Evolutionary conservation across 495 filamentous ascomycete genomes (phyloP).

Genomic region (Trichoderma reesei): DNA sequence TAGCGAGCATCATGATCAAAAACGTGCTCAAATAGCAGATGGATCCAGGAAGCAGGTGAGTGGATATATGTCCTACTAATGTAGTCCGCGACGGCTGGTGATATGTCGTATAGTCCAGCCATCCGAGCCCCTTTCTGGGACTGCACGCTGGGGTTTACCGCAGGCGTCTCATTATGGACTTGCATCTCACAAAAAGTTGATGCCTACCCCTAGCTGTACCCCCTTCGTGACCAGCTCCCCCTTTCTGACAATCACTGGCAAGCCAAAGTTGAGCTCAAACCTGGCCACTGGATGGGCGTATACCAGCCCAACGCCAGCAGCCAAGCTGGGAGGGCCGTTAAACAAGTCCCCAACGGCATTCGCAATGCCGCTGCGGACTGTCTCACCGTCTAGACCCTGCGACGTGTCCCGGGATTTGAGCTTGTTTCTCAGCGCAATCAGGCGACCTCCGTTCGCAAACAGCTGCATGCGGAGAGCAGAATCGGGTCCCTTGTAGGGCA

Average conservation of each 20-base stretch:
- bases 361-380: constrained; percentile 41
- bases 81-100: not conserved
- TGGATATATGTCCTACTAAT: not conserved
- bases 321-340: constrained; percentile 71
- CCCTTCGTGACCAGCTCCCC: constrained; percentile 87
- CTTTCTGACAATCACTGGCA: constrained; percentile 70
- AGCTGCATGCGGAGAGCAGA: constrained; percentile 80
- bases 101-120: no score
- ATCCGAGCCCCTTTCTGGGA: no score
- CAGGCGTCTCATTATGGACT: no score
- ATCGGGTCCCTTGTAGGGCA: constrained; percentile 67
- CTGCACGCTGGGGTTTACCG: no score
- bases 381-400: constrained; percentile 24
- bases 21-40: not conserved
- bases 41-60: not conserved
- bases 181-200: constrained; percentile 68
- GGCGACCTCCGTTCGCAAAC: constrained; percentile 81
- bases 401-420: constrained; percentile 30
- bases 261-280: constrained; percentile 89
- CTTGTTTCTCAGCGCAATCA: constrained; percentile 62
- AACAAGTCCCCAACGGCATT: constrained; percentile 53
- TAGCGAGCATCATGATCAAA: no score
- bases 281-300: constrained; percentile 87
- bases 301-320: constrained; percentile 81
- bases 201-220: constrained; percentile 83